Evolutionary conservation across 805 yeast genomes (phyloP), one percentile per base, ranked within the genome.

Genomic region (Schwanniomyces yamadae): DNA sequence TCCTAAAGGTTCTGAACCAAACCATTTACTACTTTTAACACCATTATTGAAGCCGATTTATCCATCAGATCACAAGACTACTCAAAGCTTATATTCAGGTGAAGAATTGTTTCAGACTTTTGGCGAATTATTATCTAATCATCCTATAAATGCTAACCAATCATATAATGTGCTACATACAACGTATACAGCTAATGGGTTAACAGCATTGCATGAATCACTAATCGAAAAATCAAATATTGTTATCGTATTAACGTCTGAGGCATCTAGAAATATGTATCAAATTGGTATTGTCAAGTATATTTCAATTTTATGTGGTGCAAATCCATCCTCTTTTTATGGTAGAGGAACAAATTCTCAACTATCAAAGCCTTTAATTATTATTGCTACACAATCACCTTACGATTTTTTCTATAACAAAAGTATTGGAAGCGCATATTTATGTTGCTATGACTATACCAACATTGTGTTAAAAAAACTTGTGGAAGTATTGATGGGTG

Each of bases 381-480:
- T 77, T 3, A 66, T 78, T n/a, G 80, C 83, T 4, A 78, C 81
- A 0, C 73, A 78, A 39, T 73, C 80, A 4, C 84, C 85, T 1
- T 78, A 76, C 46, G 84, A 80, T 47, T 73, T 79, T 48, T 72
- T 75, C 31, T 73, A 76, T 37, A 77, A 76, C 37, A 70, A 71
- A 32, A 67, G 69, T 28, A 71, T 78, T 20, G 80, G 79, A 1
- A 69, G 78, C 31, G 70, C 79, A 1, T 78, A 78, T 49, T 54
- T 79, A 31, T 79, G 84, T 48, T 72, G 80, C 34, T 79, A 74
- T 49, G 84, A 79, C 54, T 79, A 77, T 50, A 77, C 84, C 1
- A 55, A 62, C 13, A 69, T 68, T 45, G 80, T 73, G 2, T 55
- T 79, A 28, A 62, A 68, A 20, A 69, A 75, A 36, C 46, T 76